Percentiles rank a stretch among this genome's conserved stretches.
These are phyloP conservation scores for Dictyostelium gargantuum DNA, from an alignment of 208 protist species.

Conservation along the genomic window DNA sequence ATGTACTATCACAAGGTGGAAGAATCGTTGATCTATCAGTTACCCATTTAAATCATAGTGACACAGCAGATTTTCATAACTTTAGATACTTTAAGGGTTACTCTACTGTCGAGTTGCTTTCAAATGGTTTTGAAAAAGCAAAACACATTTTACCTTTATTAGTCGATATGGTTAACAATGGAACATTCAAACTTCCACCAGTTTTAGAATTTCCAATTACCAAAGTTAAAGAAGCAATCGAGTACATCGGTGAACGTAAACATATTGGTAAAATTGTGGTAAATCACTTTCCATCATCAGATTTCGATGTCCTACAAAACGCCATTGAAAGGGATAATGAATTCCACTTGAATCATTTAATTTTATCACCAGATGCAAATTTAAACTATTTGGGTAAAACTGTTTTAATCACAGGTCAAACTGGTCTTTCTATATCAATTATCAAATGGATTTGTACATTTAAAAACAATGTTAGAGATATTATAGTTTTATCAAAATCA, in stretches of 20 bases:
- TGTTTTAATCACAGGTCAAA: constrained; percentile 5
- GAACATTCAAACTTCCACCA: background rate
- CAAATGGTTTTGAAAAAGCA: background rate
- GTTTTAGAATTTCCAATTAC: background rate
- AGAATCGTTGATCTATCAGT: constrained; percentile 40
- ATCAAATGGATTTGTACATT: background rate
- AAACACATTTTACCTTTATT: background rate
- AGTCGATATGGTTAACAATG: background rate
- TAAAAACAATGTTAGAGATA: background rate
- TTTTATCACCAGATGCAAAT: background rate
- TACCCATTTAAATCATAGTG: background rate
- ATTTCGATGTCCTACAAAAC: background rate
- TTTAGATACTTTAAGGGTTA: constrained; percentile 49
- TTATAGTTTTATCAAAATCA: constrained; percentile 10
- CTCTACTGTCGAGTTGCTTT: background rate
- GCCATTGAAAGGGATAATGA: background rate
- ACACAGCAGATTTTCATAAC: constrained; percentile 24
- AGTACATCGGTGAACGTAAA: background rate
- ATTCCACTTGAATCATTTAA: background rate
- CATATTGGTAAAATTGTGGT: constrained; percentile 53
- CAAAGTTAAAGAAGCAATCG: constrained; percentile 21
- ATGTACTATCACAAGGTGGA: background rate
- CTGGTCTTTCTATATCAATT: background rate
- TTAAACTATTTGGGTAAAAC: background rate
- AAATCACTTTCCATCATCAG: background rate